These are phyloP conservation scores for Gypsophila paniculata DNA, from an alignment of 179 eudicot genomes.

Conservation along the genomic window DNA sequence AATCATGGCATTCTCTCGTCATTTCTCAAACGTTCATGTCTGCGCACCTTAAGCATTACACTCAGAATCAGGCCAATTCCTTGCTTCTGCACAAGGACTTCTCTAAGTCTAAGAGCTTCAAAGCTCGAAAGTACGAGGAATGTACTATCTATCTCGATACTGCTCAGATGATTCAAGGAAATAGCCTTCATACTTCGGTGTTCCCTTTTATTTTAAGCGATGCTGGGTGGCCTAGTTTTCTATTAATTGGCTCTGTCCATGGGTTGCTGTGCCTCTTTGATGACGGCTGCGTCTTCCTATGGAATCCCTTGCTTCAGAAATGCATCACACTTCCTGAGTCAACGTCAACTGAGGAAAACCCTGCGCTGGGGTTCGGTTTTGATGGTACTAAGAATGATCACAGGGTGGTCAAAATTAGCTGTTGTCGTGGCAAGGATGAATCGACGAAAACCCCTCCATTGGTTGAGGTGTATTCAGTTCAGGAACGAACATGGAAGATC, in stretches of 20 bases:
- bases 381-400: neutral
- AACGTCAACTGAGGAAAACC: neutral
- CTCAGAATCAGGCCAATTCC: constrained; percentile 12
- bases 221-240: too few relatives aligned
- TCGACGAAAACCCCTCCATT: neutral
- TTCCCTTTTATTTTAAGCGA: neutral
- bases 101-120: too few relatives aligned
- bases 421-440: neutral
- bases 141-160: neutral
- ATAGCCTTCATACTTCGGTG: neutral
- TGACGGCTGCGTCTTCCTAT: neutral
- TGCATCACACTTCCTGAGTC: neutral
- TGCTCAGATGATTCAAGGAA: neutral
- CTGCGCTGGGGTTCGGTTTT: constrained; percentile 7
- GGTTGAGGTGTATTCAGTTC: constrained; percentile 9
- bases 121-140: neutral
- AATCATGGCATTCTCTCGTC: constrained; percentile 11
- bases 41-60: constrained; percentile 14
- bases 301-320: constrained; percentile 8
- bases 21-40: constrained; percentile 12
- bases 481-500: constrained; percentile 4
- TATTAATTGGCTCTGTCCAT: neutral
- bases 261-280: constrained; percentile 11
- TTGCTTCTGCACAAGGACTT: neutral
- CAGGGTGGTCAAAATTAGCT: constrained; percentile 11